Evolutionary conservation across 2,329 filamentous ascomycete genomes (phyloP).

Genomic region (Colletotrichum viniferum): DNA sequence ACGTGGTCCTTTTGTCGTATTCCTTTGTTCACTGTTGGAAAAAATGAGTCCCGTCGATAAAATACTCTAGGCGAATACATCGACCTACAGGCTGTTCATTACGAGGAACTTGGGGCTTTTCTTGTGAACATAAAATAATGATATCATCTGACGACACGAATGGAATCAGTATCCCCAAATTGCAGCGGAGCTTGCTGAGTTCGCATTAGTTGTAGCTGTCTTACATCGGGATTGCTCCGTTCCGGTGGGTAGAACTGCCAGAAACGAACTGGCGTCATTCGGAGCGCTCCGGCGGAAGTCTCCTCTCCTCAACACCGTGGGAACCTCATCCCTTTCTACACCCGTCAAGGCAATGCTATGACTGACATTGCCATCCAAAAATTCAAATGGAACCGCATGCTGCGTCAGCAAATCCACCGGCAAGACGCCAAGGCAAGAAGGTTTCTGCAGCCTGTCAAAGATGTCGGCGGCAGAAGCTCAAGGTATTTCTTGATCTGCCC

Average conservation of each 20-base stretch:
- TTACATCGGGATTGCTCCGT: not conserved
- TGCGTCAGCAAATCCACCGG: not conserved
- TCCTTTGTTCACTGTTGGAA: not conserved
- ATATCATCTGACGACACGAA: not conserved
- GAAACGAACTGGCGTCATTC: not conserved
- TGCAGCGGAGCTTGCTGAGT: not conserved
- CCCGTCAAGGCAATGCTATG: not conserved
- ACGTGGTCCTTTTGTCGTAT: not conserved
- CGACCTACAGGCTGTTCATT: not conserved
- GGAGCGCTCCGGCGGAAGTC: not conserved
- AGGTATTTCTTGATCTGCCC: not conserved
- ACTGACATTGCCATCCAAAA: not conserved
- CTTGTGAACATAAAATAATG: not conserved
- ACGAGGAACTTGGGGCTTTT: not conserved
- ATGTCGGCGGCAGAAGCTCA: not conserved
- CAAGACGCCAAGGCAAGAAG: not conserved
- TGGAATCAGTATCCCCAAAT: not conserved
- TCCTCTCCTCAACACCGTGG: not conserved
- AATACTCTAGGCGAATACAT: not conserved
- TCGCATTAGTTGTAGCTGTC: not conserved
- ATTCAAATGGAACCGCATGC: not conserved
- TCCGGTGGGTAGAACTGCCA: not conserved
- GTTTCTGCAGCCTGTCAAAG: not conserved
- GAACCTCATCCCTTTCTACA: not conserved
- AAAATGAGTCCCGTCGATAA: not conserved